Evolutionary conservation across 2,329 filamentous ascomycete genomes (phyloP).

Genomic region (Ascochyta lentis): DNA sequence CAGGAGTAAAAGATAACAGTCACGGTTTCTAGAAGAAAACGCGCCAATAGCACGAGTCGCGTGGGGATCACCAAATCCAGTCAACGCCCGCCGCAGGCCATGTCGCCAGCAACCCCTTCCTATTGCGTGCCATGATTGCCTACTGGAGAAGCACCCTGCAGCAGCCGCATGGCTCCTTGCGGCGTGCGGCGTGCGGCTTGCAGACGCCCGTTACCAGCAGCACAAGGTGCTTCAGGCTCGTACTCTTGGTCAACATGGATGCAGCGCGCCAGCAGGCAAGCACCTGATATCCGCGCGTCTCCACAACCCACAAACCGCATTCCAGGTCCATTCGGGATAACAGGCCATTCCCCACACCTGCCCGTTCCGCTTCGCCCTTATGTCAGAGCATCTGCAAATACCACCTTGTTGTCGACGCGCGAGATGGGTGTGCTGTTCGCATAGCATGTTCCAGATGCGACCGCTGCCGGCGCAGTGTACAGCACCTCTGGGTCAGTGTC

Average conservation of each 20-base stretch:
- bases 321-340: constrained; percentile 16
- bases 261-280: constrained; percentile 5
- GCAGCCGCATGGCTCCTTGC: constrained; percentile 27
- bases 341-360: constrained; percentile 25
- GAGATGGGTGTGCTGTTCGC: background rate
- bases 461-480: constrained; percentile 4
- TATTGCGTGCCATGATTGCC: constrained; percentile 23
- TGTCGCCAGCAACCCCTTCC: constrained; percentile 12
- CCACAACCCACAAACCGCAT: constrained; percentile 13
- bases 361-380: constrained; percentile 24
- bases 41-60: constrained; percentile 26
- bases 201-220: background rate
- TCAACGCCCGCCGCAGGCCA: constrained; percentile 22
- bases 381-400: constrained; percentile 25
- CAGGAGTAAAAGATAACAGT: constrained; percentile 39
- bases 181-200: background rate
- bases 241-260: background rate
- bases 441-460: constrained; percentile 13
- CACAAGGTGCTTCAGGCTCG: background rate
- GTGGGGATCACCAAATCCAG: constrained; percentile 20
- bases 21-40: constrained; percentile 17
- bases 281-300: constrained; percentile 18
- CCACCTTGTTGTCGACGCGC: background rate
- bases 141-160: constrained; percentile 12
- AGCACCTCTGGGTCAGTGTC: constrained; percentile 7